Base-by-base conservation (phyloP, 2,329 filamentous ascomycete species). In the Dactylellina cionopaga region DNA sequence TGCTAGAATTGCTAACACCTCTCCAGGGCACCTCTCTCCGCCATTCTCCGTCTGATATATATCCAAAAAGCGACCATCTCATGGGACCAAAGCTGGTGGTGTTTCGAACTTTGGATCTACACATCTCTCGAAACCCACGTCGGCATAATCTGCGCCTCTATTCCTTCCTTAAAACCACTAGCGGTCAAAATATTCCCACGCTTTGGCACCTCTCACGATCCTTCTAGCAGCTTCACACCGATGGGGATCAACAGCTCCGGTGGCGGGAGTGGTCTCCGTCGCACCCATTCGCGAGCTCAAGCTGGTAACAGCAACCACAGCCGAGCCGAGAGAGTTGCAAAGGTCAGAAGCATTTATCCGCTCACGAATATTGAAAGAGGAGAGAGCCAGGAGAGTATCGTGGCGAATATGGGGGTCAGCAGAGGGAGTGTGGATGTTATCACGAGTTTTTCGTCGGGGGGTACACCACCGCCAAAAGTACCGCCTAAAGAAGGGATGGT, bases 151-250 rank as follows among this genome's bases (percentile, higher is more conserved):
- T 85, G 84, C 74, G 83, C 83, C 17, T 83, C 81, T 5, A 79
- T 84, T 0, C 83, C 84, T 0, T 83, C 84, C 0, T 79, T 86
- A 4, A 85, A 85, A 63, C 84, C 84, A 0, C 83, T 84, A 76
- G 82, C 83, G 69, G 75, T 77, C n/a, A 77, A 76, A 10, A 80
- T 80, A 68, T 74, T 82, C 11, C 80, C 81, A 17, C 66, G 59
- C n/a, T 71, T 71, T 15, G 66, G 15, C 6, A 64, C 58, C 33
- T 51, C 58, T 27, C 66, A 58, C 1, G 66, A 43, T 5, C 54
- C 37, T 22, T 43, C 66, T 3, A 35, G 46, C 10, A 46, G 55
- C 22, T 22, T 58, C 11, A 64, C 66, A n/a, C 58, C 66, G 2
- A 71, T 71, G 66, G 66, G 49, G 17, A 51, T 70, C 33, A 71